A percentile compares a stretch with the other conserved stretches of the same genome.
Conservation (phyloP, 2,329 filamentous ascomycete species). For the Paecilomyces formosus region DNA sequence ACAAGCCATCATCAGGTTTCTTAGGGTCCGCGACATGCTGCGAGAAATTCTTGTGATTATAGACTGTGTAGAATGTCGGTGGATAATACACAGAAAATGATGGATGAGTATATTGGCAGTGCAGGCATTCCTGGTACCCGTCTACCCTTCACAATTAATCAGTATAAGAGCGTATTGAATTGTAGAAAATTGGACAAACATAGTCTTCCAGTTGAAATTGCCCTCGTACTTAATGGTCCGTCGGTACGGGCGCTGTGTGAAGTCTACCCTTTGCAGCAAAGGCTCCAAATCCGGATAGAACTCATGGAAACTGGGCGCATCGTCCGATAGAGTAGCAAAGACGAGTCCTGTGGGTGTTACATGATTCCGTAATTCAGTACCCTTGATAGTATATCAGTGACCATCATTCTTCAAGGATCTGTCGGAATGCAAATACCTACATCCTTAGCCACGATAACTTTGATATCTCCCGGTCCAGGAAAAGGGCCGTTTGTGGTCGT, state of each 20-base stretch:
- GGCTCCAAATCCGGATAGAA: constrained; percentile 48
- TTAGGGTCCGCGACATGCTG: constrained; percentile 49
- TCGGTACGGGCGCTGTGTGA: constrained; percentile 46
- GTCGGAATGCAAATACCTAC: constrained; percentile 15
- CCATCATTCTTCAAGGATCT: background rate
- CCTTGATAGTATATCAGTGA: constrained; percentile 9
- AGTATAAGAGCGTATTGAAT: no score
- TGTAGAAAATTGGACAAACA: constrained; percentile 26
- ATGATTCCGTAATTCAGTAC: constrained; percentile 25
- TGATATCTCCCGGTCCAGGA: constrained; percentile 27
- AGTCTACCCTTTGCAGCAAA: constrained; percentile 44
- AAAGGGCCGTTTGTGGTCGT: constrained; percentile 21
- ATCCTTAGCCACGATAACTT: constrained; percentile 28
- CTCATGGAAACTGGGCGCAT: constrained; percentile 43
- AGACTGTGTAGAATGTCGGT: constrained; percentile 48
- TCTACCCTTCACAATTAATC: constrained; percentile 35
- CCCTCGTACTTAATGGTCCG: constrained; percentile 50
- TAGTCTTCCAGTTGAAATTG: constrained; percentile 54
- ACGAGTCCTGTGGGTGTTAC: constrained; percentile 47
- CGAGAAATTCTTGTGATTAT: constrained; percentile 49
- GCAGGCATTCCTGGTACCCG: constrained; percentile 52
- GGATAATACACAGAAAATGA: constrained; percentile 50
- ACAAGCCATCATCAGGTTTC: constrained; percentile 47
- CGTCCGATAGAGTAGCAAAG: constrained; percentile 44
- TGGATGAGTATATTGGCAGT: constrained; percentile 53